Evolutionary conservation across 352 stramenopile genomes (phyloP).

Genomic region (Phytophthora lateralis): DNA sequence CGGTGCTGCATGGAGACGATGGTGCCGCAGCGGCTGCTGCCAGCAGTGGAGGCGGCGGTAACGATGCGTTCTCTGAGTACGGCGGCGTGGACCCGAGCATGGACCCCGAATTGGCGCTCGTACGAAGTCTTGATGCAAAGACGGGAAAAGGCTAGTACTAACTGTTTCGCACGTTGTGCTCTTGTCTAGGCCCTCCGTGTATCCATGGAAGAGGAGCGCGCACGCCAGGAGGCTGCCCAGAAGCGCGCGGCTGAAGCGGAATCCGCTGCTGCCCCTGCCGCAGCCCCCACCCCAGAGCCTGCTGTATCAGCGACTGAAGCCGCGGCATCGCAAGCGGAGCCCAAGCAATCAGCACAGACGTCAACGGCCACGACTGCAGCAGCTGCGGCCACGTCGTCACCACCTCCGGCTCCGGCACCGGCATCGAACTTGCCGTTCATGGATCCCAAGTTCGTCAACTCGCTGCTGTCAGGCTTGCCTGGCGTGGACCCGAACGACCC

Average conservation of each 20-base stretch:
- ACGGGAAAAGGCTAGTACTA: slow-evolving; percentile 7
- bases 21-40: slow-evolving; percentile 46
- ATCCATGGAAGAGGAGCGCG: slow-evolving; percentile 99
- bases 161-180: slow-evolving; percentile 9
- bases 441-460: slow-evolving; percentile 91
- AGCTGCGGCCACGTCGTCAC: slow-evolving; percentile 29
- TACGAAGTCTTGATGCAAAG: slow-evolving; percentile 32
- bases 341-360: slow-evolving; percentile 46
- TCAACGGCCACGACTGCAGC: slow-evolving; percentile 28
- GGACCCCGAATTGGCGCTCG: slow-evolving; percentile 98
- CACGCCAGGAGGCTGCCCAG: slow-evolving; percentile 93
- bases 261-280: slow-evolving; percentile 49
- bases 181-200: slow-evolving; percentile 88
- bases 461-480: slow-evolving; percentile 84
- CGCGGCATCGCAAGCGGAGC: slow-evolving; percentile 24
- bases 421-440: slow-evolving; percentile 89
- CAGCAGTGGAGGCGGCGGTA: slow-evolving; percentile 38
- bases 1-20: slow-evolving; percentile 93
- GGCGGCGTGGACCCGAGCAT: slow-evolving; percentile 98
- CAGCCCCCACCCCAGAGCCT: slow-evolving; percentile 36
- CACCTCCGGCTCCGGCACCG: slow-evolving; percentile 72
- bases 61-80: slow-evolving; percentile 92
- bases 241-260: slow-evolving; percentile 90
- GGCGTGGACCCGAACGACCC: slow-evolving; percentile 93
- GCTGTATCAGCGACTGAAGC: slow-evolving; percentile 54